These are phyloP conservation scores for Clonostachys rhizophaga DNA, from an alignment of 2,329 filamentous ascomycete species.

Conservation along the genomic window DNA sequence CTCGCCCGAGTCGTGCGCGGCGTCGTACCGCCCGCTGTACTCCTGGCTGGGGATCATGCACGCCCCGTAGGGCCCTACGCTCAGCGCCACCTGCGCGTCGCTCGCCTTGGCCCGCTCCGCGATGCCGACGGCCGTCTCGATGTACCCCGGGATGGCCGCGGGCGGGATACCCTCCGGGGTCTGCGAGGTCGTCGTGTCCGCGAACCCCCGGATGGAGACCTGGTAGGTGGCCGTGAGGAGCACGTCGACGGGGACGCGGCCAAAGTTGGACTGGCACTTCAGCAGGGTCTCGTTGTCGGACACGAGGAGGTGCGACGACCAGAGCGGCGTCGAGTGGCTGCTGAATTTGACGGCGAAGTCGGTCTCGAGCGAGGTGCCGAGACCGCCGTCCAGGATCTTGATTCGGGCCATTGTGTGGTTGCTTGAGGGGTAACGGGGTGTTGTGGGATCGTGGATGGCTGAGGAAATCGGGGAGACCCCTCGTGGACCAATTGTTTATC, in stretches of 20 bases:
- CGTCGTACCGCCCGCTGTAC: constrained; percentile 58
- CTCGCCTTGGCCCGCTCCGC: constrained; percentile 14
- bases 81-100: constrained; percentile 41
- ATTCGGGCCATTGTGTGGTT: constrained; percentile 18
- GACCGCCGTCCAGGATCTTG: constrained; percentile 59
- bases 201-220: constrained; percentile 51
- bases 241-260: constrained; percentile 52
- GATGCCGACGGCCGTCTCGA: constrained; percentile 38
- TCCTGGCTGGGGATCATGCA: constrained; percentile 62
- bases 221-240: constrained; percentile 67
- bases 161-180: constrained; percentile 36
- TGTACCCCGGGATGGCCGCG: constrained; percentile 29
- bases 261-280: constrained; percentile 52
- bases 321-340: constrained; percentile 46
- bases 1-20: constrained; percentile 32
- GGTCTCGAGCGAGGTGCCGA: constrained; percentile 62
- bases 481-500: too few species aligned
- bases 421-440: too few species aligned
- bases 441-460: too few species aligned
- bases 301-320: constrained; percentile 64
- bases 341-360: constrained; percentile 48
- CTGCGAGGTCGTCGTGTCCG: constrained; percentile 34
- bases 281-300: constrained; percentile 43
- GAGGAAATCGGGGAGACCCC: too few species aligned
- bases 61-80: constrained; percentile 63